Base-by-base conservation (phyloP, 495 filamentous ascomycete genomes). In the Aspergillus bertholletiae region DNA sequence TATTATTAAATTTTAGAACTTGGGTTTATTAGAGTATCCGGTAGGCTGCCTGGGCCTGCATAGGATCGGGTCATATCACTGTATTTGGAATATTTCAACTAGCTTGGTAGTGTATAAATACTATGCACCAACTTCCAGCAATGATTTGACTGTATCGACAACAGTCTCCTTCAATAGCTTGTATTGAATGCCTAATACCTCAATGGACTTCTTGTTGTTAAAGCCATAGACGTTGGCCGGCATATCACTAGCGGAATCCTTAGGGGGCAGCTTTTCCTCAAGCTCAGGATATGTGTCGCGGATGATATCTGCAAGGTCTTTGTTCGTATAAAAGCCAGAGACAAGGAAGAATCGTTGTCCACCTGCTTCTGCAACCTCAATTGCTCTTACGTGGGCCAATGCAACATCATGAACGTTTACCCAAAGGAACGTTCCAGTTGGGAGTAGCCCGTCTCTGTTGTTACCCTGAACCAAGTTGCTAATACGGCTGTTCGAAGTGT, bases 331-430 rank as follows among this genome's bases (percentile, higher is more conserved):
- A 49, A 78, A 76, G 8, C 88, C 86, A 24, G 78, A 79, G 1
- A 81, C 76, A 22, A 85, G 65, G 69, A 93, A 87, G 71, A 89
- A 91, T 44, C 89, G 73, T 68, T 92, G 83, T 24, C 79, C 80
- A 2, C 79, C 84, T 13, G 88, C 89, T 46, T 85, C 83, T 1
- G 81, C 68, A 2, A 82, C 69, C 53, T 90, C 86, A 22, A 87
- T 84, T 4, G 88, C 87, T 28, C 79, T 76, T 13, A 92, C 80
- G 64, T 94, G 89, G 2, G 86, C 86, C 9, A 83, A 66, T 0
- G 89, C 89, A 40, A 89, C 70, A 56, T 92, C 86, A 8, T 84
- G 79, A 7, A 89, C 86, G 67, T 89, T 86, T 18, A 83, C 78
- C 80, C 81, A 89, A 13, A 85, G 62, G 62, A 75, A 84, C 0